These are phyloP conservation scores for Oenanthe sinensis DNA, from an alignment of 129 eudicot genomes.

Conservation along the genomic window DNA sequence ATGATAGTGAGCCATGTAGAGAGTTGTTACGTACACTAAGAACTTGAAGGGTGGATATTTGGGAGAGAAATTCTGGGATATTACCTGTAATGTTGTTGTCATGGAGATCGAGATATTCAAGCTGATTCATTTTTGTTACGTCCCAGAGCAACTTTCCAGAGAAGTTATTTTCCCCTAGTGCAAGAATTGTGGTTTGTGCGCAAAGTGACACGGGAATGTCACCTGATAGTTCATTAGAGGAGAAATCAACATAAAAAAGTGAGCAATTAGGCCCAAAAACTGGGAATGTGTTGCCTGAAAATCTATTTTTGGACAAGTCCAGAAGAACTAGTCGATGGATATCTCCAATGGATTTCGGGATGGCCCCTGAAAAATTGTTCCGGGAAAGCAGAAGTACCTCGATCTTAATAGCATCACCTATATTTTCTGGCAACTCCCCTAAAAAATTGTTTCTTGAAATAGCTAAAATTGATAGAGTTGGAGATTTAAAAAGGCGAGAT, in stretches of 20 bases:
- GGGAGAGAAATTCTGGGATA: slow-evolving; percentile 24
- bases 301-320: slow-evolving; percentile 43
- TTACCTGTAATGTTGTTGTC: slow-evolving; percentile 41
- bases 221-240: slow-evolving; percentile 41
- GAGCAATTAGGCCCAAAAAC: slow-evolving; percentile 27
- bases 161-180: slow-evolving; percentile 42
- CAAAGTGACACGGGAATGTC: slow-evolving; percentile 33
- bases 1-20: slow-evolving; percentile 32
- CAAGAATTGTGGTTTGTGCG: slow-evolving; percentile 24
- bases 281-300: slow-evolving; percentile 37
- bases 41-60: slow-evolving; percentile 31
- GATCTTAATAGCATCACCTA: slow-evolving; percentile 31
- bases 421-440: slow-evolving; percentile 42
- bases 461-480: slow-evolving; percentile 34
- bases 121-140: slow-evolving; percentile 26
- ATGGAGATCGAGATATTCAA: slow-evolving; percentile 56
- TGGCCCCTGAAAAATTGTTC: slow-evolving; percentile 40
- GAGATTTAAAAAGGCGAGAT: slow-evolving; percentile 33
- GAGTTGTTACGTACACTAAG: slow-evolving; percentile 40
- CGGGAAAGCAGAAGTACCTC: slow-evolving; percentile 39
- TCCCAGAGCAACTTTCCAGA: slow-evolving; percentile 40
- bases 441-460: slow-evolving; percentile 47
- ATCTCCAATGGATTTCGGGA: slow-evolving; percentile 39
- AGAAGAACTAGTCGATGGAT: slow-evolving; percentile 33
- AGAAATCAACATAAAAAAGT: slow-evolving; percentile 40